These are phyloP conservation scores for Chaetomium strumarium DNA, from an alignment of 2,329 filamentous ascomycete genomes.

Conservation along the genomic window DNA sequence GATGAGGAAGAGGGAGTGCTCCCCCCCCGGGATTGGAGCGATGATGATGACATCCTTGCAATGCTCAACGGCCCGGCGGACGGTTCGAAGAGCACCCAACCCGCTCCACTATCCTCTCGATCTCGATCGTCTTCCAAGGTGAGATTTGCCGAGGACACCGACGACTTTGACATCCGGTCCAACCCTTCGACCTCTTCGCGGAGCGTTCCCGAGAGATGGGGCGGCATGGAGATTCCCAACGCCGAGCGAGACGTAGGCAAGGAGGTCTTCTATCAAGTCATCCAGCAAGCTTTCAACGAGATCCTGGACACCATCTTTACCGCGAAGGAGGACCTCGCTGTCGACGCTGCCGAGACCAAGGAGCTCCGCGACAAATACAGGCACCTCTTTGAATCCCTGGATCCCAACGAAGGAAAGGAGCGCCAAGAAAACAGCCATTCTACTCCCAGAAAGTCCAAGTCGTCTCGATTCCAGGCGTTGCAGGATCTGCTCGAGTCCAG, in stretches of 20 bases:
- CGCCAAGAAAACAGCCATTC: constrained; percentile 5
- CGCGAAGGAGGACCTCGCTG: constrained; percentile 67
- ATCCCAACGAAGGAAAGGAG: constrained; percentile 28
- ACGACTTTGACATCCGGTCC: constrained; percentile 64
- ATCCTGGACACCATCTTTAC: constrained; percentile 83
- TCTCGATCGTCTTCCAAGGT: constrained; percentile 76
- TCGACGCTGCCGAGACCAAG: constrained; percentile 60
- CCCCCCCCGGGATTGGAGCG: constrained; percentile 58
- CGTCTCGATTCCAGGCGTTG: constrained; percentile 29
- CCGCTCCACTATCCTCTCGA: constrained; percentile 37
- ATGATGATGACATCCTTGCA: constrained; percentile 51
- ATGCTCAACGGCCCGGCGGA: constrained; percentile 36
- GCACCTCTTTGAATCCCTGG: constrained; percentile 41
- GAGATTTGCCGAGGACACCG: constrained; percentile 65
- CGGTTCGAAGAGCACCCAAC: constrained; percentile 38
- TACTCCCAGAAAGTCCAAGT: constrained; percentile 16
- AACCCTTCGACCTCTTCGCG: constrained; percentile 68
- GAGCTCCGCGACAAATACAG: constrained; percentile 53
- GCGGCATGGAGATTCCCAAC: constrained; percentile 70
- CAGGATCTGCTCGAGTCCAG: constrained; percentile 38
- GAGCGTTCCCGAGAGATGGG: constrained; percentile 68
- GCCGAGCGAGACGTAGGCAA: constrained; percentile 78
- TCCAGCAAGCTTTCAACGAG: constrained; percentile 90
- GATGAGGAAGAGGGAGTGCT: constrained; percentile 75
- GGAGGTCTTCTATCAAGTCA: constrained; percentile 85